Evolutionary conservation across 225 moss, liverwort and hornwort species (phyloP).

Genomic region (Bryoerythrophyllum caledonicum): DNA sequence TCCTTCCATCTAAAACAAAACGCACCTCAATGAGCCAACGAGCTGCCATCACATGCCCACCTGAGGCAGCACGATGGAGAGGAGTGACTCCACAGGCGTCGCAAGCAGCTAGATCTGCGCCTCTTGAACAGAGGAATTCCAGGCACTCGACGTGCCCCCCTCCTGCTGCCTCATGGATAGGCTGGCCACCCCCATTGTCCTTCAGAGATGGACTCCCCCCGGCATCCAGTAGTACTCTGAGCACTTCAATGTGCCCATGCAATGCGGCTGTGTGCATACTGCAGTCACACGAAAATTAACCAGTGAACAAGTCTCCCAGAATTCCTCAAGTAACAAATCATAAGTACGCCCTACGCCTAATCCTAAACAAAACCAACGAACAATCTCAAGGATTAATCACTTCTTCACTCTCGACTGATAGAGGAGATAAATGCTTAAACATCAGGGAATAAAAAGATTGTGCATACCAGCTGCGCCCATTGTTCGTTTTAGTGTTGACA

Average conservation of each 20-base stretch:
- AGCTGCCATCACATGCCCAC: conserved; percentile 42
- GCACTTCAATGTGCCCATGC: conserved; percentile 54
- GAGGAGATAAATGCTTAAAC: background rate
- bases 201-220: conserved; percentile 37
- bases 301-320: background rate
- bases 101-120: conserved; percentile 40
- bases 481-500: conserved; percentile 48
- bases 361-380: background rate
- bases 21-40: conserved; percentile 47
- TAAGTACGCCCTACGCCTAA: background rate
- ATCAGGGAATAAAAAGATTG: background rate
- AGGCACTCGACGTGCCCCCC: conserved; percentile 50
- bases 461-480: conserved; percentile 59
- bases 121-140: conserved; percentile 34
- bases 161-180: conserved; percentile 55
- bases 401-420: background rate
- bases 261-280: conserved; percentile 58
- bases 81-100: conserved; percentile 53
- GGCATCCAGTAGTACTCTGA: conserved; percentile 36
- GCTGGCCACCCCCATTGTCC: conserved; percentile 51
- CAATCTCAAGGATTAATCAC: background rate
- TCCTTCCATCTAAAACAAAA: background rate
- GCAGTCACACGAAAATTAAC: conserved; percentile 4
- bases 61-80: conserved; percentile 51
- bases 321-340: background rate